Percentiles rank a stretch among this genome's conserved stretches.
Conservation (phyloP, 768 basidiomycete species). For the Termitomyces sp. region DNA sequence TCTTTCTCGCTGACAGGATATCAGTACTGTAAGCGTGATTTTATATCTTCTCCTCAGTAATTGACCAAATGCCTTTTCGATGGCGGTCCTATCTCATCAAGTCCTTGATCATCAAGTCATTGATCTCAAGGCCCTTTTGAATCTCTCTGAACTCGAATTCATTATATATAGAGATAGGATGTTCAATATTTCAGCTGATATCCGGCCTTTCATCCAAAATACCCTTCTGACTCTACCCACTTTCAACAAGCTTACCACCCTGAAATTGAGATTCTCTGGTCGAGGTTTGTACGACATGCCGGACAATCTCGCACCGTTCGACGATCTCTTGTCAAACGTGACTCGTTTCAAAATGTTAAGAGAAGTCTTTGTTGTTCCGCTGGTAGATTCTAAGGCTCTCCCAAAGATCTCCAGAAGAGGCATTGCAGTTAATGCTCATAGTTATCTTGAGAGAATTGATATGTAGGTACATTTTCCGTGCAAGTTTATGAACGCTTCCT, state of each 20-base stretch:
- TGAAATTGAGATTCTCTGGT: neutral
- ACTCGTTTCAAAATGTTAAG: neutral
- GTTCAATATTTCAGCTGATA: neutral
- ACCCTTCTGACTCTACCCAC: neutral
- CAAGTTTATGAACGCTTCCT: neutral
- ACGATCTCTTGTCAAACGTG: neutral
- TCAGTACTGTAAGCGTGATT: neutral
- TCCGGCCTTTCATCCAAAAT: neutral
- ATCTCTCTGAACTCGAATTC: neutral
- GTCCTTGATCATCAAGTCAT: no score
- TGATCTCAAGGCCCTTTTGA: neutral
- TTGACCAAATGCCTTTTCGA: neutral
- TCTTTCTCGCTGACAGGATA: neutral
- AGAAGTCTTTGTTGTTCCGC: neutral
- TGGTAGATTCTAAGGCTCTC: no score
- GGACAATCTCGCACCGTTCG: neutral
- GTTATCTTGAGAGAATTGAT: neutral
- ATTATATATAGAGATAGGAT: neutral
- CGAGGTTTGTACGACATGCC: neutral
- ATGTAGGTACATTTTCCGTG: neutral
- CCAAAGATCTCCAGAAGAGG: neutral
- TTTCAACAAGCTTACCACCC: neutral
- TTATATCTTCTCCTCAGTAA: no score
- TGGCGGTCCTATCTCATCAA: neutral
- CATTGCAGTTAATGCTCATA: neutral